Percentiles rank a stretch among this genome's conserved stretches.
Conservation (phyloP, 768 basidiomycete genomes). For the Butyriboletus loyo region DNA sequence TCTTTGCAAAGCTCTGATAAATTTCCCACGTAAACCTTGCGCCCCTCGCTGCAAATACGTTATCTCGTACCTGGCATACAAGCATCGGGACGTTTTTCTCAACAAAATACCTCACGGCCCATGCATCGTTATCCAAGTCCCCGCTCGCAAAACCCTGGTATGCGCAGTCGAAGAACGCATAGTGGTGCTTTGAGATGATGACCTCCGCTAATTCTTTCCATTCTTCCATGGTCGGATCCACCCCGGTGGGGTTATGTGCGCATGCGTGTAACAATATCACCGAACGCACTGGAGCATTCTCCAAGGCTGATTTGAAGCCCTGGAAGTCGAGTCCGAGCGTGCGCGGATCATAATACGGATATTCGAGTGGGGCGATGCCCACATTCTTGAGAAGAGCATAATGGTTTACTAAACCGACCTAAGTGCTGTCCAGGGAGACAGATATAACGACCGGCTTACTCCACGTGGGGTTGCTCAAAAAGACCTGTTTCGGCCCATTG, state of each 20-base stretch:
- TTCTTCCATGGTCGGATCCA: conserved; percentile 86
- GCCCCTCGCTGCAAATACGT: not conserved
- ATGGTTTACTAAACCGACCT: conserved; percentile 64
- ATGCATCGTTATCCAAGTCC: conserved; percentile 86
- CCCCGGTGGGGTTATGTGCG: conserved; percentile 96
- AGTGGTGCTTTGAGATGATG: conserved; percentile 73
- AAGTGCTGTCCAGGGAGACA: not conserved
- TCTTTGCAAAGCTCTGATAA: conserved; percentile 91
- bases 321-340: conserved; percentile 84
- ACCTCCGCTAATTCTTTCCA: conserved; percentile 77
- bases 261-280: conserved; percentile 92
- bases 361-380: conserved; percentile 80
- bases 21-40: conserved; percentile 8
- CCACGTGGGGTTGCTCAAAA: conserved; percentile 94
- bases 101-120: conserved; percentile 88
- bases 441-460: conserved; percentile 45
- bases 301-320: conserved; percentile 59
- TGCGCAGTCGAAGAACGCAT: conserved; percentile 91
- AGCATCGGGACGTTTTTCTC: conserved; percentile 69
- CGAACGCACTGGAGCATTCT: conserved; percentile 68
- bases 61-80: conserved; percentile 73
- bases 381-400: conserved; percentile 88
- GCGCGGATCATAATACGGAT: conserved; percentile 91
- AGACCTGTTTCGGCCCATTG: conserved; percentile 63
- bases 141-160: conserved; percentile 98